A percentile compares a stretch with the other conserved stretches of the same genome.
Conservation (phyloP, 1,284 basidiomycete species). For the Malassezia japonica region DNA sequence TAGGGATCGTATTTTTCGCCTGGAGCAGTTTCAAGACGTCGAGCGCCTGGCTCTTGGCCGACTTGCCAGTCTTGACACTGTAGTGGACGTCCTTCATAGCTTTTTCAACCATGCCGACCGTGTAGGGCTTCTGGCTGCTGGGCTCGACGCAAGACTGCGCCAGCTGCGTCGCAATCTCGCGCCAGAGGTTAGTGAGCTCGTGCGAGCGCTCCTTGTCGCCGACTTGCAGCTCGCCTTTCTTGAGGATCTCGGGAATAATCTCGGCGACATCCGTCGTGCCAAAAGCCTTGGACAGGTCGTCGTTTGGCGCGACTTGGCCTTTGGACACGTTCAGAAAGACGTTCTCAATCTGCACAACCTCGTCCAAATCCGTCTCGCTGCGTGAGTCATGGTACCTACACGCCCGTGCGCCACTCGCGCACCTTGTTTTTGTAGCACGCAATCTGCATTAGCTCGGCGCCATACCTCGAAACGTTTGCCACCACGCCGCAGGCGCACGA, state of each 20-base stretch:
- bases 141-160: constrained; percentile 94
- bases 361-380: constrained; percentile 76
- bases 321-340: constrained; percentile 96
- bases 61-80: constrained; percentile 77
- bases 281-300: constrained; percentile 85
- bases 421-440: constrained; percentile 99
- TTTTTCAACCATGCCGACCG: constrained; percentile 94
- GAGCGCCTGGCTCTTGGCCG: constrained; percentile 76
- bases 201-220: constrained; percentile 92
- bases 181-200: constrained; percentile 69
- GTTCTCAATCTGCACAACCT: constrained; percentile 91
- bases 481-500: constrained; percentile 88
- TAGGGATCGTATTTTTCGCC: constrained; percentile 67
- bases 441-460: constrained; percentile 52
- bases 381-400: constrained; percentile 50
- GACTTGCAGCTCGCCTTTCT: constrained; percentile 92
- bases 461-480: constrained; percentile 80
- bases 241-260: constrained; percentile 82
- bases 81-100: constrained; percentile 91
- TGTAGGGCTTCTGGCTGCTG: constrained; percentile 73
- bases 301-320: constrained; percentile 78
- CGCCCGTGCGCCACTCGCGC: constrained; percentile 83
- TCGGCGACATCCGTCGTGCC: constrained; percentile 64
- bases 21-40: constrained; percentile 75
- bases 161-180: constrained; percentile 87